Base-by-base conservation (phyloP, 2,329 filamentous ascomycete genomes). In the Davidsoniella neocaledoniae region DNA sequence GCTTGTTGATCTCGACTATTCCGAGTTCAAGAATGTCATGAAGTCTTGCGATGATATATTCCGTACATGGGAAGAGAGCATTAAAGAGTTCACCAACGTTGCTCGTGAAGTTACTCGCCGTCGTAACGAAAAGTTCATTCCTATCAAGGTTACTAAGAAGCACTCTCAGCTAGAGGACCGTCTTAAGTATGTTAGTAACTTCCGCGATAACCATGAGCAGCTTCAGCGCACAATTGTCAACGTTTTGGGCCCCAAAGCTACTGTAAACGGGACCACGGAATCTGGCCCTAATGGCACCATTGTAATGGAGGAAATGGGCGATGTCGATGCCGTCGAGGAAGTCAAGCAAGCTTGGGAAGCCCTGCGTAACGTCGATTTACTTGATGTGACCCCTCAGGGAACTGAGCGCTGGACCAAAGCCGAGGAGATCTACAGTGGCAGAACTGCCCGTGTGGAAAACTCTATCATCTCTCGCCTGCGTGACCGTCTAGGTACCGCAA, bases 41-140 rank as follows among this genome's bases (percentile, higher is more conserved):
- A 78, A 75, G 53, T 81, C 81, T 16, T 83, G 88, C 19, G 83
- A 90, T 51, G 76, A 77, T 16, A 88, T 98, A 54, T 99, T 93
- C 74, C 76, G 76, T 39, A 81, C 83, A 8, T 99, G 91, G 91
- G 91, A 98, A 58, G 87, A 94, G 49, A 87, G 90, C 58, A 75
- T 94, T 61, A 96, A 96, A 63, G 91, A 96, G 58, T 98, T 99
- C 61, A 96, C 90, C 14, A 94, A 95, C 57, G 86, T 96, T 55
- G 90, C 91, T 33, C 85, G 91, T 66, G 93, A 98, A 60, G 87
- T 94, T 5, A 95, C 86, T 2, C 78, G 90, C 56, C 83, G 88
- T 58, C 79, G 91, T 57, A 93, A 94, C 60, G 93, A 96, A 64
- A 94, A 94, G 63, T 98, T 98, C 63, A 95, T 98, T 56, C 88